Evolutionary conservation across 78 protist species (phyloP).

Genomic region (Ministeria vibrans): DNA sequence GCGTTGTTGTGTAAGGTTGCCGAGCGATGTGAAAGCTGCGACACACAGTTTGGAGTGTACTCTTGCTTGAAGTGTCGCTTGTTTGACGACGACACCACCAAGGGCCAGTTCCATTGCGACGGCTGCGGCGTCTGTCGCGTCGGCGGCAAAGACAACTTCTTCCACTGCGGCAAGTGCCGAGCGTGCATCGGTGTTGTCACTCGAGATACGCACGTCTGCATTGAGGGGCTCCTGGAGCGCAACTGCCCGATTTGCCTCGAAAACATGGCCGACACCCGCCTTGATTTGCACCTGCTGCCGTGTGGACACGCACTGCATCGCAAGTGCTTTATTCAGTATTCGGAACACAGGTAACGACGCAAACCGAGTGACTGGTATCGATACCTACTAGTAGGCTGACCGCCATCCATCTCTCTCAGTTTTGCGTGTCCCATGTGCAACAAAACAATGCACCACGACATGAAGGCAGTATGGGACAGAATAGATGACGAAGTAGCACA

Average conservation of each 20-base stretch:
- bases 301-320: not conserved
- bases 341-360: not conserved
- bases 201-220: constrained; percentile 21
- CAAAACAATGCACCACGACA: not conserved
- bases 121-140: constrained; percentile 40
- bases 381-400: not conserved
- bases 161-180: constrained; percentile 33
- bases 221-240: constrained; percentile 9
- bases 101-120: constrained; percentile 28
- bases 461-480: not conserved
- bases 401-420: not conserved
- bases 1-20: not conserved
- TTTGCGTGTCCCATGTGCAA: not conserved
- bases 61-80: constrained; percentile 32
- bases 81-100: constrained; percentile 21
- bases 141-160: constrained; percentile 31
- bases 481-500: not conserved
- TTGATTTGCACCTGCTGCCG: not conserved
- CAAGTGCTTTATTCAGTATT: not conserved
- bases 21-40: constrained; percentile 5
- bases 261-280: not conserved
- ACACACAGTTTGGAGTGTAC: constrained; percentile 5
- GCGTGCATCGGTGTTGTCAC: constrained; percentile 13
- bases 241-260: constrained; percentile 45
- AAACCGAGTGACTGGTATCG: not conserved